Percentiles rank a stretch among this genome's conserved stretches.
Evolutionary conservation across 2,329 filamentous ascomycete genomes (phyloP).

Genomic region (Alternaria tenuissima): DNA sequence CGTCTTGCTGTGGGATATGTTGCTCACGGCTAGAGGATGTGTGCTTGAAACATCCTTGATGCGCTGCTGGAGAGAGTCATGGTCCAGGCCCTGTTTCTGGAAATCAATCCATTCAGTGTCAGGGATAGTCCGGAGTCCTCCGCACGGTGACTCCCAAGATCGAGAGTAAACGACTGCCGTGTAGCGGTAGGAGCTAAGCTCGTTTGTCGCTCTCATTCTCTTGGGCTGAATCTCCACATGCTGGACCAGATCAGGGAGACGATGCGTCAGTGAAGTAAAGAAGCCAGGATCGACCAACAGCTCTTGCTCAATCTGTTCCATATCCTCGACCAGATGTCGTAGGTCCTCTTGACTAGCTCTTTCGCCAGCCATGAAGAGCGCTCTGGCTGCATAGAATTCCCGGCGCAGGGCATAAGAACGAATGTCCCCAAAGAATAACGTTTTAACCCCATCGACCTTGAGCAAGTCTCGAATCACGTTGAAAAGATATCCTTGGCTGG

Average conservation of each 20-base stretch:
- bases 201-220: constrained; percentile 18
- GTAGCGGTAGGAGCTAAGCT: constrained; percentile 20
- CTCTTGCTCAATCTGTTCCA: not conserved
- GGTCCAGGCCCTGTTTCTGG: not conserved
- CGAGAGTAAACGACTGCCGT: constrained; percentile 9
- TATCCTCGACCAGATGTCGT: constrained; percentile 8
- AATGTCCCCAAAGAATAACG: constrained; percentile 15
- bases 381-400: constrained; percentile 3
- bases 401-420: constrained; percentile 10
- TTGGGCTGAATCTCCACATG: constrained; percentile 18
- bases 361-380: not conserved
- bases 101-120: not conserved
- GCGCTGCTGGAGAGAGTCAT: not conserved
- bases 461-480: constrained; percentile 4
- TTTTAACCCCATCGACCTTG: not conserved
- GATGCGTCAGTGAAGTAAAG: constrained; percentile 3
- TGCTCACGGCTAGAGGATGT: not conserved
- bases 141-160: not conserved
- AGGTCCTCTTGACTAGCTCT: constrained; percentile 1
- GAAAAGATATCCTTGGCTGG: constrained; percentile 20
- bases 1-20: constrained; percentile 8
- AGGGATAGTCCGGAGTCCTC: too few relatives aligned
- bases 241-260: not conserved
- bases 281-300: constrained; percentile 11
- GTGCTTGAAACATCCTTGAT: not conserved